phyloP scores from a whole-genome alignment of 2,329 filamentous ascomycete species.

The Aspergillus tanneri region DNA sequence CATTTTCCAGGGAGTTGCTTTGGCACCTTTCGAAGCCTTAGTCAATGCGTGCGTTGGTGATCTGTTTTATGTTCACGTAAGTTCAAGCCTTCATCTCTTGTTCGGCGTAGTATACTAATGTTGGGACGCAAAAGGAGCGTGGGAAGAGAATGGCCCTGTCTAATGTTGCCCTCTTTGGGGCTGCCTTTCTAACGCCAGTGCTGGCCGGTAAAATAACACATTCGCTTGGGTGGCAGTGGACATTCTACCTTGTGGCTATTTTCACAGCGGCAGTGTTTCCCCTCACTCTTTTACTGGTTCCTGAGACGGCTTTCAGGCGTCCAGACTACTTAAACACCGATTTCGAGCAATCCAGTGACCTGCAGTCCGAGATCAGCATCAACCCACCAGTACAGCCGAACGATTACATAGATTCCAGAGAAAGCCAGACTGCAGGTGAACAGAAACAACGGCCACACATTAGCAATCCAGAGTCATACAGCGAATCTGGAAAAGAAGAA shows the following conservation, averaged over 20 bases:
- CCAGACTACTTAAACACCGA: slow-evolving; percentile 69
- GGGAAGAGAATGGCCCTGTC: slow-evolving; percentile 83
- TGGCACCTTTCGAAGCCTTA: slow-evolving; percentile 85
- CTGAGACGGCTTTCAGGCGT: slow-evolving; percentile 77
- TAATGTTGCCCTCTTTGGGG: slow-evolving; percentile 69
- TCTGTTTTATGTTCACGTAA: slow-evolving; percentile 81
- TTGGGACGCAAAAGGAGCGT: slow-evolving; percentile 54
- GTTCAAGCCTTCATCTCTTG: slow-evolving; percentile 25
- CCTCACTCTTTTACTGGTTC: slow-evolving; percentile 72
- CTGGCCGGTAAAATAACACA: slow-evolving; percentile 82
- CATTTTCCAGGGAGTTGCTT: slow-evolving; percentile 79
- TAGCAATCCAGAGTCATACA: not conserved
- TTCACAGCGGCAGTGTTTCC: slow-evolving; percentile 71
- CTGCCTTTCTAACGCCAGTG: slow-evolving; percentile 79
- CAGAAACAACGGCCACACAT: slow-evolving; percentile 7
- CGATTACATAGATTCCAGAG: slow-evolving; percentile 7
- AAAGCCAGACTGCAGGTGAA: slow-evolving; percentile 11
- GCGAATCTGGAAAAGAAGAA: slow-evolving; percentile 4
- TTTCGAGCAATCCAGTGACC: slow-evolving; percentile 45
- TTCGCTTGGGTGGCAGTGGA: slow-evolving; percentile 78
- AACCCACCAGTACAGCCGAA: slow-evolving; percentile 12
- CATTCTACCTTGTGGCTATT: slow-evolving; percentile 84
- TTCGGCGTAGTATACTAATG: not conserved
- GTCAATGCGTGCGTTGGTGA: slow-evolving; percentile 89
- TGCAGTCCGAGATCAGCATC: slow-evolving; percentile 12